Conservation (phyloP, 192 early-diverging fungal species). For the Umbelopsis sp. region DNA sequence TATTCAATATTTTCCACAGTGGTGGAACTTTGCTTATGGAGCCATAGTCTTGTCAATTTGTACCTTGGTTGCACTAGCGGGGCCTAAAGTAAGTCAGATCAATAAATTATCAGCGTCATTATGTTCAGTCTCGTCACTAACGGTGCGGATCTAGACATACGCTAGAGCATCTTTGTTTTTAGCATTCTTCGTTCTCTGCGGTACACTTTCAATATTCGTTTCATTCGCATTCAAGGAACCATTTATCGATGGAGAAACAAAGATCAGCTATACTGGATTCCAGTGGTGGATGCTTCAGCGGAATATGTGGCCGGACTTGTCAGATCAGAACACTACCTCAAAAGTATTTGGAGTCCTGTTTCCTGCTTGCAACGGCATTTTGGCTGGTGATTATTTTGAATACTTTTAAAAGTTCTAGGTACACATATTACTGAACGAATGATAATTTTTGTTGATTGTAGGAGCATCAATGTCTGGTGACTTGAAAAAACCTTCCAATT, state of each 20-base stretch:
- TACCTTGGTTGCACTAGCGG: conserved; percentile 55
- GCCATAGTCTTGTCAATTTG: conserved; percentile 56
- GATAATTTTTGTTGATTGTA: background rate
- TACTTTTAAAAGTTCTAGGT: background rate
- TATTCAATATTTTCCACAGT: conserved; percentile 3
- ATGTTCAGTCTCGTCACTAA: too few relatives aligned
- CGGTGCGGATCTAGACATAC: conserved; percentile 56
- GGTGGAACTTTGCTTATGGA: conserved; percentile 59
- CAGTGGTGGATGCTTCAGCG: conserved; percentile 57
- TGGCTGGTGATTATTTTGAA: conserved; percentile 43
- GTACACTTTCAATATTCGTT: conserved; percentile 54
- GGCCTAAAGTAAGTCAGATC: conserved; percentile 51
- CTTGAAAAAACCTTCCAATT: conserved; percentile 64
- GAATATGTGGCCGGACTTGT: conserved; percentile 65
- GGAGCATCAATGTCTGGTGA: conserved; percentile 74
- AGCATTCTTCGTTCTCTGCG: conserved; percentile 55
- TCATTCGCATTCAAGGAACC: conserved; percentile 60
- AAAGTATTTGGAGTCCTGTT: conserved; percentile 67
- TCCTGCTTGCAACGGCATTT: conserved; percentile 69
- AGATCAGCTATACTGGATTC: conserved; percentile 62
- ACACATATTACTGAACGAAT: background rate
- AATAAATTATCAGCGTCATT: background rate
- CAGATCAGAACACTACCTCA: conserved; percentile 45
- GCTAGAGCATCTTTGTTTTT: conserved; percentile 58
- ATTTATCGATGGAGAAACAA: conserved; percentile 52